A percentile compares a stretch with the other conserved stretches of the same genome.
Conservation (phyloP, 768 basidiomycete genomes). For the Phlebiopsis gigantea region DNA sequence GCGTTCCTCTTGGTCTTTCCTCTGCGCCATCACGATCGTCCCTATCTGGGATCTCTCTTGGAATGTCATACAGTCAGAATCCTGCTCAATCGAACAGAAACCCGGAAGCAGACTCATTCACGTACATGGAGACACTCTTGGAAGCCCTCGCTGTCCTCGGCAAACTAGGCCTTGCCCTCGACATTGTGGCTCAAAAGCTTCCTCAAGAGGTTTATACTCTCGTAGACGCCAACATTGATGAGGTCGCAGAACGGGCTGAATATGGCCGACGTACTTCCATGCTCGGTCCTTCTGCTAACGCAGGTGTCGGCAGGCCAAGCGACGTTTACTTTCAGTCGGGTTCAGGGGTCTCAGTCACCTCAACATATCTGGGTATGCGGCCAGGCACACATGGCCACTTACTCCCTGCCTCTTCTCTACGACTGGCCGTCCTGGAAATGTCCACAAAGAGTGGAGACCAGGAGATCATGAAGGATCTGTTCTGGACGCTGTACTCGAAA, state of each 20-base stretch:
- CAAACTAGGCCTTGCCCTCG: constrained; percentile 78
- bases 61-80: constrained; percentile 4
- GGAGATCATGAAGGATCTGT: constrained; percentile 84
- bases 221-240: constrained; percentile 82
- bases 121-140: constrained; percentile 87
- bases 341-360: constrained; percentile 6
- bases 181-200: constrained; percentile 77
- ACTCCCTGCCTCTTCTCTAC: constrained; percentile 49
- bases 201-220: constrained; percentile 79
- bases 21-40: constrained; percentile 17
- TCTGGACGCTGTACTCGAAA: constrained; percentile 97
- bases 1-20: constrained; percentile 13
- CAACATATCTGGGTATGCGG: constrained; percentile 3
- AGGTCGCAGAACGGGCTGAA: constrained; percentile 88
- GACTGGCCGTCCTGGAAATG: constrained; percentile 70
- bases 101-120: constrained; percentile 90
- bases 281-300: constrained; percentile 26
- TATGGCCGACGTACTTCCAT: constrained; percentile 54
- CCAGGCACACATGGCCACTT: constrained; percentile 19
- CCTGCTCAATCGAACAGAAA: constrained; percentile 35
- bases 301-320: constrained; percentile 8
- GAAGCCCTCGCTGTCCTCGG: constrained; percentile 93
- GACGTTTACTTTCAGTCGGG: constrained; percentile 16
- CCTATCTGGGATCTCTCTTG: constrained; percentile 12
- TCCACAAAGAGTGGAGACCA: constrained; percentile 71